phyloP scores from a whole-genome alignment of 2,329 filamentous ascomycete genomes.

The Fusarium sp. region DNA sequence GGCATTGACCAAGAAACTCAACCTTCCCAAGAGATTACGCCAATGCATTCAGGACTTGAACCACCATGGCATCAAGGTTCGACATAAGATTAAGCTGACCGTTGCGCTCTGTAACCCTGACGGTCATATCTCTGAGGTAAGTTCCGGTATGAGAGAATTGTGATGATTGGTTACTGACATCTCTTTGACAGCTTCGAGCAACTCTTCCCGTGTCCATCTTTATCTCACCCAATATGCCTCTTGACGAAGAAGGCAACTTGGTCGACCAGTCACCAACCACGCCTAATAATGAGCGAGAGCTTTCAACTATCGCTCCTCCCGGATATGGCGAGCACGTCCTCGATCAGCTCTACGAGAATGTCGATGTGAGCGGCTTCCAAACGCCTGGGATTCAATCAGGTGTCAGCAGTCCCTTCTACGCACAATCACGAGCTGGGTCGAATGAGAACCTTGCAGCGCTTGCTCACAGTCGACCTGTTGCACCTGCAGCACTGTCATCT shows the following conservation, averaged over 20 bases:
- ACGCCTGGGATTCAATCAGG: conserved; percentile 77
- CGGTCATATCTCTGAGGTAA: conserved; percentile 89
- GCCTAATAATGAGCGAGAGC: conserved; percentile 59
- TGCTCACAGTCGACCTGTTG: conserved; percentile 47
- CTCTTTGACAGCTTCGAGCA: conserved; percentile 73
- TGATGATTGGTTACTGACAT: conserved; percentile 12
- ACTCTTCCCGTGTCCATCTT: conserved; percentile 92
- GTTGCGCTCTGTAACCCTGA: conserved; percentile 95
- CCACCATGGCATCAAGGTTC: conserved; percentile 87
- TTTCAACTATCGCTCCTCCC: conserved; percentile 81
- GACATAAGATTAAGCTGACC: conserved; percentile 91
- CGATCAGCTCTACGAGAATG: conserved; percentile 89
- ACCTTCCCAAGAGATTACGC: conserved; percentile 83
- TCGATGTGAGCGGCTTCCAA: conserved; percentile 84
- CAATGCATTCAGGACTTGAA: conserved; percentile 91
- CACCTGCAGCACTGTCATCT: conserved; percentile 68
- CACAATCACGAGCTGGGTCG: conserved; percentile 78
- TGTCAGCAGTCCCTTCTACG: conserved; percentile 83
- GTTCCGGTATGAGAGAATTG: conserved; percentile 24
- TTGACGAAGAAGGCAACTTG: conserved; percentile 88
- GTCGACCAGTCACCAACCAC: conserved; percentile 66
- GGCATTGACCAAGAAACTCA: conserved; percentile 68
- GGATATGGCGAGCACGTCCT: conserved; percentile 91
- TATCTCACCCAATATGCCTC: conserved; percentile 91
- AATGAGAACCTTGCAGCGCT: conserved; percentile 77